Evolutionary conservation across 106 monocot genomes (phyloP).

Genomic region (Platanthera zijinensis): DNA sequence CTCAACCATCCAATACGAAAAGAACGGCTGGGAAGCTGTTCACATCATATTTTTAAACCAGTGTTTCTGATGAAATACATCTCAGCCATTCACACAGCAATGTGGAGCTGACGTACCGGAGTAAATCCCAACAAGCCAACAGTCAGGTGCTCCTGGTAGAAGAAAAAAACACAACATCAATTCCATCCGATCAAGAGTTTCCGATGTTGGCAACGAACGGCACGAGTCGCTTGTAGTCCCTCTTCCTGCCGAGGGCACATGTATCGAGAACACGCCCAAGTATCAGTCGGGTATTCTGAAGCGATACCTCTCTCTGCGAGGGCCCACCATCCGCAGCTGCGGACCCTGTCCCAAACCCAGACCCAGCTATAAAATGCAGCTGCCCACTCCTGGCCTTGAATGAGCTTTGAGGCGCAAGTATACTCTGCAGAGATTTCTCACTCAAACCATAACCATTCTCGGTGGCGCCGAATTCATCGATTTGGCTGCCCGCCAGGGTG

Average conservation of each 20-base stretch:
- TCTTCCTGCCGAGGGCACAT: conserved; percentile 74
- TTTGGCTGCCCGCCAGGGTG: conserved; percentile 32
- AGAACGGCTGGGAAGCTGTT: too few relatives aligned
- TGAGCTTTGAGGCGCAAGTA: conserved; percentile 71
- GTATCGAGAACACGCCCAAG: conserved; percentile 90
- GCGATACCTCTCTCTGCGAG: conserved; percentile 58
- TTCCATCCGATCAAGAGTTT: not conserved
- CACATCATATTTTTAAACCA: too few relatives aligned
- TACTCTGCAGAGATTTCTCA: conserved; percentile 42
- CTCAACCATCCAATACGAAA: too few relatives aligned
- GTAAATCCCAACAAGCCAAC: too few relatives aligned
- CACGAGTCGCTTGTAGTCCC: conserved; percentile 93
- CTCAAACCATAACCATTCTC: conserved; percentile 40
- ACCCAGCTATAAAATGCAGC: conserved; percentile 51
- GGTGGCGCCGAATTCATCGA: conserved; percentile 30
- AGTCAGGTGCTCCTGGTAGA: too few relatives aligned
- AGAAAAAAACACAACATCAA: not conserved
- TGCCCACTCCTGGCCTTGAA: conserved; percentile 89
- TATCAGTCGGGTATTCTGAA: conserved; percentile 75
- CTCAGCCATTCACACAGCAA: conserved; percentile 1
- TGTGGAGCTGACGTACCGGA: too few relatives aligned
- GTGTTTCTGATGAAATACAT: too few relatives aligned
- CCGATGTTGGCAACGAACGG: conserved; percentile 63
- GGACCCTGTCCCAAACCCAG: conserved; percentile 33
- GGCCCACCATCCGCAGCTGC: conserved; percentile 35